Evolutionary conservation across 345 rosid species (phyloP).

Genomic region (Eucalyptus sp.): DNA sequence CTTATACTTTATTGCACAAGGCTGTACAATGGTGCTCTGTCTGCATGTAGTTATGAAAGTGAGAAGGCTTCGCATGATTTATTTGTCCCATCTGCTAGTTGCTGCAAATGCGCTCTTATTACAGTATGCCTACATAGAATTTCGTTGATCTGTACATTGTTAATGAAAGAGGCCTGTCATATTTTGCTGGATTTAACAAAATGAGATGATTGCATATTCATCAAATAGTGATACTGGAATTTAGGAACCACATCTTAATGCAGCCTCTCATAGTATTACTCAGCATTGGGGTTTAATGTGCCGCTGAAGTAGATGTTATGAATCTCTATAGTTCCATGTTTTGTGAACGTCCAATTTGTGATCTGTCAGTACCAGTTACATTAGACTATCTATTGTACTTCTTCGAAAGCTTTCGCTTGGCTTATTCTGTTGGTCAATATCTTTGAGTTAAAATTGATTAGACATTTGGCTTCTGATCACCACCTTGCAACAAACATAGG

Average conservation of each 20-base stretch:
- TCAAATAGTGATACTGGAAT: neutral
- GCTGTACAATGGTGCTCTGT: neutral
- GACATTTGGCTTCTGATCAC: neutral
- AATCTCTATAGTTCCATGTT: neutral
- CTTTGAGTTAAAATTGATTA: neutral
- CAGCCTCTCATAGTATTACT: neutral
- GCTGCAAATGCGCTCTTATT: neutral
- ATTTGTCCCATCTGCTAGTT: neutral
- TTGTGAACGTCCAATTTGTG: neutral
- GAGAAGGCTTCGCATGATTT: neutral
- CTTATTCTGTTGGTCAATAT: neutral
- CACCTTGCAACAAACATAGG: slow-evolving; percentile 15
- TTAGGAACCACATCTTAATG: neutral
- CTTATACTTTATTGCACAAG: neutral
- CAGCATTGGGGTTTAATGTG: neutral
- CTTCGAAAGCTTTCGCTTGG: neutral
- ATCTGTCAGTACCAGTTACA: neutral
- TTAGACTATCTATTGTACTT: neutral
- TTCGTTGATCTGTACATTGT: neutral
- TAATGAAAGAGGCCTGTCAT: neutral
- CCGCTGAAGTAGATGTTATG: neutral
- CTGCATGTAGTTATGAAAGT: neutral
- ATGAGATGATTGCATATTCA: neutral
- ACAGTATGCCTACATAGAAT: neutral
- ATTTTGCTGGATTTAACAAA: neutral